These are phyloP conservation scores for Onygena corvina DNA, from an alignment of 2,329 filamentous ascomycete species.

Conservation along the genomic window DNA sequence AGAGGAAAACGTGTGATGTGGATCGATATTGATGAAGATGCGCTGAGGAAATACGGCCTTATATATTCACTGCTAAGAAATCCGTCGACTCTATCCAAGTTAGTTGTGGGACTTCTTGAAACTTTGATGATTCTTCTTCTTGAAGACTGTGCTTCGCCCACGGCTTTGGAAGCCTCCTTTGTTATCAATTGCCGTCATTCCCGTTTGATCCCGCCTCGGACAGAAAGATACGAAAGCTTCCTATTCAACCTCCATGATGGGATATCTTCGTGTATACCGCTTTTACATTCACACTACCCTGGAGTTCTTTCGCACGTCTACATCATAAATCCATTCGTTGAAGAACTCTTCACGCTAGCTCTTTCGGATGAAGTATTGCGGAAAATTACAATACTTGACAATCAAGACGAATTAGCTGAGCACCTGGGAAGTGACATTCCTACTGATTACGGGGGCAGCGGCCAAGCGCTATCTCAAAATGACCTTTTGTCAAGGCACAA, in stretches of 20 bases:
- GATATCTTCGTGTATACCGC: background rate
- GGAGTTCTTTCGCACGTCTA: background rate
- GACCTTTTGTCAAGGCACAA: slow-evolving; percentile 3
- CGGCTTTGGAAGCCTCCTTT: background rate
- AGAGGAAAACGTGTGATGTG: slow-evolving; percentile 4
- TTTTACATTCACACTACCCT: background rate
- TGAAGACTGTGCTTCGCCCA: background rate
- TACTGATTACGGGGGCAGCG: slow-evolving; percentile 6
- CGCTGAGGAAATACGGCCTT: background rate
- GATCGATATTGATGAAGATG: slow-evolving; percentile 8
- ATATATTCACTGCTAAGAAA: background rate
- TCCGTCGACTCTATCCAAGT: background rate
- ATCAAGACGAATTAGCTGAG: background rate
- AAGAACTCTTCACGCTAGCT: background rate
- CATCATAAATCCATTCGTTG: slow-evolving; percentile 3
- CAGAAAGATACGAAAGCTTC: background rate
- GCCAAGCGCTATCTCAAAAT: background rate
- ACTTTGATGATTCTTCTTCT: background rate
- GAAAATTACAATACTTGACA: background rate
- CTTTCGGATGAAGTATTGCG: background rate
- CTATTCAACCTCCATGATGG: background rate
- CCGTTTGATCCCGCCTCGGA: too few relatives aligned
- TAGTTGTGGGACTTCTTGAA: background rate
- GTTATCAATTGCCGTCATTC: slow-evolving; percentile 7
- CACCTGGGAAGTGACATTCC: slow-evolving; percentile 4